Evolutionary conservation across 345 rosid genomes (phyloP).

Genomic region (Salix koriyanagi): DNA sequence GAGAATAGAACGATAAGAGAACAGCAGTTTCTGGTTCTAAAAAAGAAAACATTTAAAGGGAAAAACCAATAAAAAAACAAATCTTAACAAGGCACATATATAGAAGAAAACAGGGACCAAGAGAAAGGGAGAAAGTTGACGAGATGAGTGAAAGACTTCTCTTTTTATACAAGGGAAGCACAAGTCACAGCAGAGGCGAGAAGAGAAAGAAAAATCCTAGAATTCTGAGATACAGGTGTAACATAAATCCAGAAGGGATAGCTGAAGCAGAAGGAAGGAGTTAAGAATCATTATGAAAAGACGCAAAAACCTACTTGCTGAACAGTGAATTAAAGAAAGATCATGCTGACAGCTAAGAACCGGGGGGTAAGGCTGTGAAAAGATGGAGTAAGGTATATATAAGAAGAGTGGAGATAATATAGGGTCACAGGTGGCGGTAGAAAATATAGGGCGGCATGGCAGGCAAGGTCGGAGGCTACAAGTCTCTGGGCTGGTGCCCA

Average conservation of each 20-base stretch:
- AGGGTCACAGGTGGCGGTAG: slow-evolving; percentile 36
- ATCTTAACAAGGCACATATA: not conserved
- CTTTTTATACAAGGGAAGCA: not conserved
- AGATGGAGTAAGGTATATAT: not conserved
- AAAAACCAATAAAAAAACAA: no score
- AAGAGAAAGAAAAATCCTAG: not conserved
- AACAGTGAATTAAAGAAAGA: slow-evolving; percentile 35
- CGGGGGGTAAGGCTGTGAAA: slow-evolving; percentile 10
- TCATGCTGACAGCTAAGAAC: slow-evolving; percentile 43
- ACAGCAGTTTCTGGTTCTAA: no score
- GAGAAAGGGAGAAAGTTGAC: no score
- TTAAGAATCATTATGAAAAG: slow-evolving; percentile 5
- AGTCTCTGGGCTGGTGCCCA: not conserved
- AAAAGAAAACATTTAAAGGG: no score
- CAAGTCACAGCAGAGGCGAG: not conserved
- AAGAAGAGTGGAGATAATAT: slow-evolving; percentile 3
- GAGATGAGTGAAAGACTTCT: rapidly evolving
- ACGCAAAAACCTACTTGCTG: not conserved
- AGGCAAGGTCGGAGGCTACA: slow-evolving; percentile 2
- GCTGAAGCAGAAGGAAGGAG: not conserved
- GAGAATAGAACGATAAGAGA: no score
- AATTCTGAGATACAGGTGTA: not conserved
- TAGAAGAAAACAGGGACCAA: not conserved
- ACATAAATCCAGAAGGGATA: not conserved
- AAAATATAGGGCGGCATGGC: slow-evolving; percentile 33